Base-by-base conservation (phyloP, 305 asterid species). In the Solanum hybrid region DNA sequence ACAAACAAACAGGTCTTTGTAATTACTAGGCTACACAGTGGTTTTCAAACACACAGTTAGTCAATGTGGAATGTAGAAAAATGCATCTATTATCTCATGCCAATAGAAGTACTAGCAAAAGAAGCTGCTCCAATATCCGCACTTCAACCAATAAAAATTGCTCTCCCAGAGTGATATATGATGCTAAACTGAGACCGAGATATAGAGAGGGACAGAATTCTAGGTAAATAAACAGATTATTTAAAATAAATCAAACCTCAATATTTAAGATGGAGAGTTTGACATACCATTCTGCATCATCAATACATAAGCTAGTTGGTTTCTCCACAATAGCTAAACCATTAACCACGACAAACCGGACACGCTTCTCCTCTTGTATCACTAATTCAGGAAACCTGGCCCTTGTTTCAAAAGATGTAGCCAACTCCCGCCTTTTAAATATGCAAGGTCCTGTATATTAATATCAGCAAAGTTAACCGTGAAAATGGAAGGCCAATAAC, bases 301-400 rank as follows among this genome's bases (percentile, higher is more conserved):
- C 97, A 13, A 92, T 89, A 89, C 90, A 92, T 90, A 96, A 90
- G 93, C 93, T 95, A 87, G 95, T 87, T 90, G 99, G 99, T 89
- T 95, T 97, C 83, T 96, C 99, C 90, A 94, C 92, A 38, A 97
- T 96, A 83, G 96, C 89, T 90, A 97, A 93, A 90, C 99, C 99
- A 93, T 97, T 97, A 89, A 97, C 98, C 93, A 96, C 99, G 79
- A 97, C 99, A 85, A 97, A 97, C 70, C 99, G 99, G 90, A 97
- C 98, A 88, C 99, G 99, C 92, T 96, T 97, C 93, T 96, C 99
- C 92, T 97, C 99, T 90, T 97, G 99, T 92, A 96, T 94, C 86
- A 97, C 99, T 90, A 97, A 90, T 93, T 97, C 99, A 10, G 99
- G 99, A 91, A 97, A 97, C 92, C 96, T 96, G 36, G 99, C 96